Evolutionary conservation across 1,284 basidiomycete species (phyloP).

Genomic region (Mycosarcoma maydis): DNA sequence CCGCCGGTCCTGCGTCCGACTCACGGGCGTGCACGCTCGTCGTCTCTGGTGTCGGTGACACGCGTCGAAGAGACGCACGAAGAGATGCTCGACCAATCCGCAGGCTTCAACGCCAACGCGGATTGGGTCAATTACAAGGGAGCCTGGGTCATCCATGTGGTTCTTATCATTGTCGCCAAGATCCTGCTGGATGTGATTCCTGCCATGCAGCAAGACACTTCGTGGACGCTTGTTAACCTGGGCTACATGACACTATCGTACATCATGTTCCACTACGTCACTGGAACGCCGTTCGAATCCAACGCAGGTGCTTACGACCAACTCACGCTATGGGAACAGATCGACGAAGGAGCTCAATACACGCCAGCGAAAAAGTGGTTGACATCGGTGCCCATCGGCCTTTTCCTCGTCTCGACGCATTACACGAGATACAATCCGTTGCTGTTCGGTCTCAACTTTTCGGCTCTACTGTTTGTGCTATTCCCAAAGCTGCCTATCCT

Average conservation of each 20-base stretch:
- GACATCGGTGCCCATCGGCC: conserved; percentile 84
- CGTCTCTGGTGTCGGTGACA: conserved; percentile 67
- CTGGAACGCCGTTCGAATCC: conserved; percentile 90
- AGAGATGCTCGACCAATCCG: conserved; percentile 68
- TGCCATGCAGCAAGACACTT: conserved; percentile 90
- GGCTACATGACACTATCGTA: conserved; percentile 93
- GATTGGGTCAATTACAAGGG: conserved; percentile 98
- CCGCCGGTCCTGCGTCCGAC: conserved; percentile 35
- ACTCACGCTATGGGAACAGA: conserved; percentile 98
- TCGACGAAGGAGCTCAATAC: conserved; percentile 97
- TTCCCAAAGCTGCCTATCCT: conserved; percentile 92
- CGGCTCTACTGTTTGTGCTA: conserved; percentile 83
- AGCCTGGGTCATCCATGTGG: conserved; percentile 96
- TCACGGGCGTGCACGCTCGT: conserved; percentile 32
- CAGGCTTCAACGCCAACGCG: conserved; percentile 82
- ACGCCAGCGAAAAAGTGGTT: conserved; percentile 99
- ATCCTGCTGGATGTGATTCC: conserved; percentile 92
- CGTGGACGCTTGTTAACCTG: conserved; percentile 94
- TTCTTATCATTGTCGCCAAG: conserved; percentile 89
- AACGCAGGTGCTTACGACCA: conserved; percentile 94
- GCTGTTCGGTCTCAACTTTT: conserved; percentile 90
- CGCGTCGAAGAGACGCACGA: conserved; percentile 68
- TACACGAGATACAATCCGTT: conserved; percentile 85
- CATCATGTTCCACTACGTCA: conserved; percentile 98
- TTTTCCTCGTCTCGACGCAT: conserved; percentile 98